Evolutionary conservation across 257 asterid genomes (phyloP).

Genomic region (Scutellaria minor): DNA sequence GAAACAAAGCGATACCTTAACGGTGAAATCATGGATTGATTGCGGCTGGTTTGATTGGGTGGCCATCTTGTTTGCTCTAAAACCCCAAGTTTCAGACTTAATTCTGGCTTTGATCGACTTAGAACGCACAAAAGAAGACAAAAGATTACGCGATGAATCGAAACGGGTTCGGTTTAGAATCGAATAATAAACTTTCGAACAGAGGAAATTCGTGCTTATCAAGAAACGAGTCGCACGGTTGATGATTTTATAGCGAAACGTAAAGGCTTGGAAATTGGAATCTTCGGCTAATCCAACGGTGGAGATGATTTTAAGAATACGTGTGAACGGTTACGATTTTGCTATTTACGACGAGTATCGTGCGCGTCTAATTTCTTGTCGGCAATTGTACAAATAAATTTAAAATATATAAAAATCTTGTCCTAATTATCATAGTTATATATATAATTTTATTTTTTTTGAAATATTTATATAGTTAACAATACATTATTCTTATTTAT

Average conservation of each 20-base stretch:
- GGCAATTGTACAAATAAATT: too few relatives aligned
- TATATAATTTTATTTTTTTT: too few relatives aligned
- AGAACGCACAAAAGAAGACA: slow-evolving; percentile 8
- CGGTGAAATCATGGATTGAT: slow-evolving; percentile 83
- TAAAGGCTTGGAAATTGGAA: background rate
- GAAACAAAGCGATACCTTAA: slow-evolving; percentile 56
- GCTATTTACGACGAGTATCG: too few relatives aligned
- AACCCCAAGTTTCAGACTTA: slow-evolving; percentile 8
- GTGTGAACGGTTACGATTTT: background rate
- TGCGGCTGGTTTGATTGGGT: slow-evolving; percentile 62
- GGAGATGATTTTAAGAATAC: background rate
- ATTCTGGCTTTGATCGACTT: slow-evolving; percentile 25
- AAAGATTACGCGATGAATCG: slow-evolving; percentile 24
- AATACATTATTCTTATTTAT: too few relatives aligned
- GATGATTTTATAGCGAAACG: background rate
- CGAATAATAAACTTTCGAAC: slow-evolving; percentile 13
- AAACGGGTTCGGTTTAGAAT: slow-evolving; percentile 39
- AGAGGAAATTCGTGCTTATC: background rate
- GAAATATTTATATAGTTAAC: too few relatives aligned
- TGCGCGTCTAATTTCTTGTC: too few relatives aligned
- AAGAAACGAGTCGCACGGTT: background rate
- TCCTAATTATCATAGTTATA: too few relatives aligned
- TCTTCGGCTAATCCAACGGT: slow-evolving; percentile 3
- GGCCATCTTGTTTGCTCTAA: slow-evolving; percentile 57
- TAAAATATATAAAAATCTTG: too few relatives aligned